Evolutionary conservation across 805 yeast species (phyloP), one percentile per base, ranked within the genome.

Genomic region (Teunomyces funiuensis): DNA sequence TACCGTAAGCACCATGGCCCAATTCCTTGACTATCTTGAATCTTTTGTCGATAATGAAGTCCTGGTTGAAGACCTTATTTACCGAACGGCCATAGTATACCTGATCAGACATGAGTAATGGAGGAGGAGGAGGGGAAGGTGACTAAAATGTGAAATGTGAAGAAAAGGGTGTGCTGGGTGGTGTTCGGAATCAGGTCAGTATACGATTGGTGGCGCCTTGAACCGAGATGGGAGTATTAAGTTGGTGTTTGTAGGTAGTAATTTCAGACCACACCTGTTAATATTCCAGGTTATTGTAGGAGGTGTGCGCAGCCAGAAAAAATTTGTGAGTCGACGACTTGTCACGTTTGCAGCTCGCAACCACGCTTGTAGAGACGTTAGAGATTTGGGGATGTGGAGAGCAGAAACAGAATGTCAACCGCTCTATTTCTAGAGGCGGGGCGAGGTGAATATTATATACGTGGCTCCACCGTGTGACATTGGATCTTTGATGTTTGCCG

Each of bases 1-100:
- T 83, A 30, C 99, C 99, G 57, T 93, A 93, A 1, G 99, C 98
- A 9, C 99, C 99, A 54, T 93, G 97, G 4, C 99, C 99, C 28
- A 93, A 76, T 53, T 93, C 98, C 56, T 90, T 87, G 44, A 88
- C 88, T 52, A 93, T 76, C 57, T 88, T 87, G 61, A 91, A 88
- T 40, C 97, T 71, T 50, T 80, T 80, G 63, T 93, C 98, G 43
- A 93, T 90, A 31, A 90, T 80, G 62, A 93, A 93, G 58, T 88
- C 96, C 66, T 93, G 99, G 58, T 86, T 86, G 66, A 56, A 69
- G 15, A 69, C 75, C 50, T 60, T 61, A 47, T 64, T 65, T 36
- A 69, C 66, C 3, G 62, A 43, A 38, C 72, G 57, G n/a, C 71
- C 72, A 44, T 52, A 50, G 40, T 58, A 50, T 31, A 39, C 44